Evolutionary conservation across 345 rosid species (phyloP).

Genomic region (Carallia brachiata): DNA sequence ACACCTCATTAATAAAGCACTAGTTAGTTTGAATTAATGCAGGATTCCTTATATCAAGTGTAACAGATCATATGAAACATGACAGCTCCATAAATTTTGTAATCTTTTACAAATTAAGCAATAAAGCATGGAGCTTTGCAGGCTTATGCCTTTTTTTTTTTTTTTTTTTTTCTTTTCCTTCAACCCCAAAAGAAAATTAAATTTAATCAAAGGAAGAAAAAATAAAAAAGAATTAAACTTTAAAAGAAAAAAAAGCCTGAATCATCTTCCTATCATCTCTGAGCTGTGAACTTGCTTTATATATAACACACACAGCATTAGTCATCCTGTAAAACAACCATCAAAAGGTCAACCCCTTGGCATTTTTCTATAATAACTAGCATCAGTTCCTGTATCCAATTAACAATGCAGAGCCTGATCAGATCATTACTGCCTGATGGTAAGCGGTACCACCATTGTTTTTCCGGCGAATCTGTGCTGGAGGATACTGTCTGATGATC

Average conservation of each 20-base stretch:
- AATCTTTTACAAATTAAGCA: neutral
- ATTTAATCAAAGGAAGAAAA: too few relatives aligned
- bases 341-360: too few relatives aligned
- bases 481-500: neutral
- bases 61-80: too few relatives aligned
- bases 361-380: neutral
- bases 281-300: neutral
- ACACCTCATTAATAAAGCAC: too few relatives aligned
- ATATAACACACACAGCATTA: neutral
- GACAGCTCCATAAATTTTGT: neutral
- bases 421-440: neutral
- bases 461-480: too few relatives aligned
- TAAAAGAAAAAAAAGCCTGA: neutral
- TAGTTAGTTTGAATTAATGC: too few relatives aligned
- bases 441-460: too few relatives aligned
- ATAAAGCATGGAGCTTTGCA: neutral
- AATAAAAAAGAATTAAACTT: too few relatives aligned
- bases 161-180: neutral
- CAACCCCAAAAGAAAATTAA: neutral
- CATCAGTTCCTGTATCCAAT: neutral
- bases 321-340: neutral
- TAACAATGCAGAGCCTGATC: neutral
- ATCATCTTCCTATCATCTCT: slow-evolving; percentile 2
- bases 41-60: too few relatives aligned
- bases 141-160: neutral